Conservation (phyloP, 495 filamentous ascomycete species). For the Daldinia caldariorum region DNA sequence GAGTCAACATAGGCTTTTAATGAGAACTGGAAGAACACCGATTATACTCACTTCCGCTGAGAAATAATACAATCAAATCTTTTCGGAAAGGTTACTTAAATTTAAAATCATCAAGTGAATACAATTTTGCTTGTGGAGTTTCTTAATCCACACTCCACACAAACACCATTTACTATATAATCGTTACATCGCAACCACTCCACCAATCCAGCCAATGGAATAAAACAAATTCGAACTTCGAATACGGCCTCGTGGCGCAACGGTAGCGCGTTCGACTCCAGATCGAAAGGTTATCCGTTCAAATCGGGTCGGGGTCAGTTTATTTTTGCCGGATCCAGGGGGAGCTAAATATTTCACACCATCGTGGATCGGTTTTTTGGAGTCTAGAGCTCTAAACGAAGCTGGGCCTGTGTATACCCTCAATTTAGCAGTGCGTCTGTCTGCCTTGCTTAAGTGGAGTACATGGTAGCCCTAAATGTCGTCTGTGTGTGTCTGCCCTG, state of each 20-base stretch:
- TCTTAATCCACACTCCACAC: neutral
- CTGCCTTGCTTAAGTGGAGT: neutral
- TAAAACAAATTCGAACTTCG: neutral
- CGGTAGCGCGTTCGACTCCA: slow-evolving; percentile 8
- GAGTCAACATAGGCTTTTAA: too few species aligned
- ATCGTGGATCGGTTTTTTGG: neutral
- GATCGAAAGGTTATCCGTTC: slow-evolving; percentile 9
- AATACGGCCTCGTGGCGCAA: slow-evolving; percentile 2
- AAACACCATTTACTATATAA: neutral
- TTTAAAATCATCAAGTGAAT: neutral
- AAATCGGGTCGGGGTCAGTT: slow-evolving; percentile 1
- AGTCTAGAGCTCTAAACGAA: neutral
- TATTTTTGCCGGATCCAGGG: neutral
- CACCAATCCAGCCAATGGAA: neutral
- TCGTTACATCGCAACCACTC: neutral
- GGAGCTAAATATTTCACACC: too few species aligned
- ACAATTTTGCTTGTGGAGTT: neutral
- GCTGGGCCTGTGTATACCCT: neutral
- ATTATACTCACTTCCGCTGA: too few species aligned
- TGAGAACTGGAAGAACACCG: too few species aligned
- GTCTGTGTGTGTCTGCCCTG: neutral
- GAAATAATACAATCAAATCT: too few species aligned
- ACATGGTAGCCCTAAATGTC: neutral
- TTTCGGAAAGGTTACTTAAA: too few species aligned
- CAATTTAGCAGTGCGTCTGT: neutral